Conservation (phyloP, 257 asterid species). For the Echium plantagineum region DNA sequence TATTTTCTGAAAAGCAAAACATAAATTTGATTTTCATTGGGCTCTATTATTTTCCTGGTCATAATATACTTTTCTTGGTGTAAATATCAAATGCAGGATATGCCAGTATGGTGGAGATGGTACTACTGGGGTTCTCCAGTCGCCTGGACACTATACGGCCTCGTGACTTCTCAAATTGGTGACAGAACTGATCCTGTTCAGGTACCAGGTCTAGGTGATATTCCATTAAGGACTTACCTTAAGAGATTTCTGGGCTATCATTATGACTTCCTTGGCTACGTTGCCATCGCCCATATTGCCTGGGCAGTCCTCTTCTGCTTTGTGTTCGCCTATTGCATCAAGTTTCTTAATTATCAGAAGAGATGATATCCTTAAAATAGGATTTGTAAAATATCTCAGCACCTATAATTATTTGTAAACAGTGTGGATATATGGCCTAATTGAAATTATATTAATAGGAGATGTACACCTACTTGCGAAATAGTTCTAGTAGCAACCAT, state of each 20-base stretch:
- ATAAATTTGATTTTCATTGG: no score
- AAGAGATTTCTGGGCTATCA: conserved; percentile 34
- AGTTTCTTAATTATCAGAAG: conserved; percentile 63
- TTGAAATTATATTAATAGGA: no score
- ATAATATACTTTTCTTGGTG: no score
- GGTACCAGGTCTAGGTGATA: conserved; percentile 34
- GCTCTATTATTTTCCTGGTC: no score
- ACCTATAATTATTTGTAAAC: neutral
- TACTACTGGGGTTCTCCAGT: conserved; percentile 80
- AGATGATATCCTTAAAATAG: conserved; percentile 17
- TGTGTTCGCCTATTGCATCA: conserved; percentile 52
- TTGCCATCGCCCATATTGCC: conserved; percentile 49
- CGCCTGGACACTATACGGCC: conserved; percentile 83
- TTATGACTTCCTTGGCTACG: conserved; percentile 60
- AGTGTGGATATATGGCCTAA: no score
- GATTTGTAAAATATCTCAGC: conserved; percentile 32
- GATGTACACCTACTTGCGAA: neutral
- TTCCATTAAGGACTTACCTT: conserved; percentile 38
- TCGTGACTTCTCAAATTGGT: conserved; percentile 65
- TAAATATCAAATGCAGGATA: conserved; percentile 10
- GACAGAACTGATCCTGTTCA: conserved; percentile 19
- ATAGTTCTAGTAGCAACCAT: neutral
- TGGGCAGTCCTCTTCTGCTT: conserved; percentile 63
- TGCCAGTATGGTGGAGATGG: conserved; percentile 93
- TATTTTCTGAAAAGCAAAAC: no score